phyloP scores from a whole-genome alignment of 2,329 filamentous ascomycete genomes.

The Parastagonospora nodorum region DNA sequence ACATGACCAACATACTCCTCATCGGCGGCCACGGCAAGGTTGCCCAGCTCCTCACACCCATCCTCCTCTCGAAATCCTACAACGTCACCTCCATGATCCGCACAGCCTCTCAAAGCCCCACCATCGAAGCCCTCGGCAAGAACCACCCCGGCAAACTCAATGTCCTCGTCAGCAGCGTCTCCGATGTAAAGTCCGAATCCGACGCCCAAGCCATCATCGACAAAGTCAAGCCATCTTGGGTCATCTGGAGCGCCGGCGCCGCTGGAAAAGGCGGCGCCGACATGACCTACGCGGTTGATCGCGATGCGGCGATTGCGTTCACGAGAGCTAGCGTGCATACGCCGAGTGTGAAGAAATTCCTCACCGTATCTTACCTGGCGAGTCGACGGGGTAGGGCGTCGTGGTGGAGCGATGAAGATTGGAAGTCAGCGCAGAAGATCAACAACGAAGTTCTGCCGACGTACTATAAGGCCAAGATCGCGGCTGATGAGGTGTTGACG shows the following conservation, averaged over 20 bases:
- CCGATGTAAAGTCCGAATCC: constrained; percentile 68
- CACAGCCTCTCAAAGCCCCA: constrained; percentile 67
- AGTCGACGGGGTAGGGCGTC: constrained; percentile 54
- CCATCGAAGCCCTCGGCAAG: constrained; percentile 66
- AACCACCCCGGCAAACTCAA: constrained; percentile 67
- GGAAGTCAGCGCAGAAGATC: constrained; percentile 51
- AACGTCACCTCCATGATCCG: constrained; percentile 80
- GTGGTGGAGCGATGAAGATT: constrained; percentile 59
- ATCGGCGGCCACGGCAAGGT: constrained; percentile 84
- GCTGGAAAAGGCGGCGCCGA: constrained; percentile 59
- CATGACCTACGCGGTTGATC: constrained; percentile 59
- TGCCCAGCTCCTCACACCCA: constrained; percentile 73
- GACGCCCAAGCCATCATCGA: constrained; percentile 68
- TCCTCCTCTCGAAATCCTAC: constrained; percentile 76
- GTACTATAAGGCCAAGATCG: constrained; percentile 61
- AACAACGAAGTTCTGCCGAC: constrained; percentile 57
- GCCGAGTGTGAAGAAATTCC: constrained; percentile 57
- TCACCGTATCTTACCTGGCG: constrained; percentile 60
- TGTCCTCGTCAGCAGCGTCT: constrained; percentile 72
- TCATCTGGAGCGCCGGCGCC: constrained; percentile 71
- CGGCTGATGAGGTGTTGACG: constrained; percentile 61
- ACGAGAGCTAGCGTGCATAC: constrained; percentile 54
- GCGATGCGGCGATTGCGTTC: constrained; percentile 60
- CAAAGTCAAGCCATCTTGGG: constrained; percentile 66
- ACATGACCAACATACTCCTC: constrained; percentile 61